phyloP scores from a whole-genome alignment of 1,284 basidiomycete genomes.

The Hemileia vastatrix region DNA sequence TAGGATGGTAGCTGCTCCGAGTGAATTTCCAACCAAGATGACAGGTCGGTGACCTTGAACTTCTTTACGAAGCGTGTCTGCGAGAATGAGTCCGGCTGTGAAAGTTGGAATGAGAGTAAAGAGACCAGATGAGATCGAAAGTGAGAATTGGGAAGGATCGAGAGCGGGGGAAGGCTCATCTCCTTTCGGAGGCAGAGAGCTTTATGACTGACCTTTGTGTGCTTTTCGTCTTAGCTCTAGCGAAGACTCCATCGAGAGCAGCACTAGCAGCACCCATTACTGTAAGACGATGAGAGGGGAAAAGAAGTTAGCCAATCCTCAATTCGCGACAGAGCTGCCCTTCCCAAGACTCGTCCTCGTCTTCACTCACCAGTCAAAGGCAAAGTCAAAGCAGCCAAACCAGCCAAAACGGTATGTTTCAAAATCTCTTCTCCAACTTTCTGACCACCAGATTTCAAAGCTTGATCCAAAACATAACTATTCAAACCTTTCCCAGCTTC shows the following conservation, averaged over 20 bases:
- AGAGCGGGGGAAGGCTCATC: neutral
- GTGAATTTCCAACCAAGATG: slow-evolving; percentile 30
- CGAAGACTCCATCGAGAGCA: no score
- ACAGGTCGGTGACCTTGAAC: slow-evolving; percentile 38
- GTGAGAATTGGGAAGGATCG: neutral
- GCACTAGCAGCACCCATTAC: no score
- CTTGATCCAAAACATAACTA: slow-evolving; percentile 31
- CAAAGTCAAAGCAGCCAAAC: slow-evolving; percentile 33
- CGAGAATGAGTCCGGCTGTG: slow-evolving; percentile 33
- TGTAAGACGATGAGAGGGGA: no score
- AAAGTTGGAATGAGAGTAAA: neutral
- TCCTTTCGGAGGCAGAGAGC: neutral
- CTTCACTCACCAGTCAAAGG: neutral
- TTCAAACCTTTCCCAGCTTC: slow-evolving; percentile 31
- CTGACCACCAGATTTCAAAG: slow-evolving; percentile 28
- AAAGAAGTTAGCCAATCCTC: no score
- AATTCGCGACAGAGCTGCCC: neutral
- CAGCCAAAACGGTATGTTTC: slow-evolving; percentile 36
- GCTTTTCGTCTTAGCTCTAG: no score
- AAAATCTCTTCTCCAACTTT: slow-evolving; percentile 34
- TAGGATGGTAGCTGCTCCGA: slow-evolving; percentile 34
- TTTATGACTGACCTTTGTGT: no score
- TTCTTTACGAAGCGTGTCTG: slow-evolving; percentile 34
- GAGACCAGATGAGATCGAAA: neutral
- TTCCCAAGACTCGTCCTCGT: neutral